Evolutionary conservation across 2,329 filamentous ascomycete genomes (phyloP).

Genomic region (Cercospora nicotianae): DNA sequence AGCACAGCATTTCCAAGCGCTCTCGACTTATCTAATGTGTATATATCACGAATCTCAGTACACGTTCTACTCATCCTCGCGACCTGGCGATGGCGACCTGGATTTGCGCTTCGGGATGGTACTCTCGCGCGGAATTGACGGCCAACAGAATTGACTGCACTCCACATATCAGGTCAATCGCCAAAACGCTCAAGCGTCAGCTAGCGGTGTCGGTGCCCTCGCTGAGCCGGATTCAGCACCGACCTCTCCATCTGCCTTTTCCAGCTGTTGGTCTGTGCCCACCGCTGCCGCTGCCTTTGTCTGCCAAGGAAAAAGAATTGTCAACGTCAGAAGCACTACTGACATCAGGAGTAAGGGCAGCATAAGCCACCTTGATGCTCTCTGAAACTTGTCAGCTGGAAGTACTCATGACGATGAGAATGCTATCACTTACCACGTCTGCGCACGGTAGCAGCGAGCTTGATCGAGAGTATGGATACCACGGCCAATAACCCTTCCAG

Average conservation of each 20-base stretch:
- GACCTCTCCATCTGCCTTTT: background rate
- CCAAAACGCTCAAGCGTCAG: background rate
- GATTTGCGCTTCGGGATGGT: background rate
- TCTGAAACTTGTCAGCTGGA: background rate
- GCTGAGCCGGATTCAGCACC: background rate
- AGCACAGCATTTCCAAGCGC: background rate
- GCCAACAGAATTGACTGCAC: background rate
- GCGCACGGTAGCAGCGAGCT: background rate
- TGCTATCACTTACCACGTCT: background rate
- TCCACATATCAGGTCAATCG: background rate
- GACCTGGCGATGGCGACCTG: background rate
- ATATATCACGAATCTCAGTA: background rate
- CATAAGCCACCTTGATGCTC: background rate
- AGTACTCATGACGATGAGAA: background rate
- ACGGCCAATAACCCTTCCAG: background rate
- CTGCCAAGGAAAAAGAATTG: background rate
- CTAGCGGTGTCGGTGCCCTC: background rate
- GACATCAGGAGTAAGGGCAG: background rate
- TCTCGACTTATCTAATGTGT: constrained; percentile 2
- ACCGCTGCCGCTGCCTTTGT: background rate
- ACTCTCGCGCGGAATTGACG: background rate
- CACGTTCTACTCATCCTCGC: background rate
- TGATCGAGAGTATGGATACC: background rate
- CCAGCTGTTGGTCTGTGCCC: background rate
- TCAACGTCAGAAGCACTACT: background rate